Conservation (phyloP, 2,329 filamentous ascomycete genomes). For the Graphium sp. region DNA sequence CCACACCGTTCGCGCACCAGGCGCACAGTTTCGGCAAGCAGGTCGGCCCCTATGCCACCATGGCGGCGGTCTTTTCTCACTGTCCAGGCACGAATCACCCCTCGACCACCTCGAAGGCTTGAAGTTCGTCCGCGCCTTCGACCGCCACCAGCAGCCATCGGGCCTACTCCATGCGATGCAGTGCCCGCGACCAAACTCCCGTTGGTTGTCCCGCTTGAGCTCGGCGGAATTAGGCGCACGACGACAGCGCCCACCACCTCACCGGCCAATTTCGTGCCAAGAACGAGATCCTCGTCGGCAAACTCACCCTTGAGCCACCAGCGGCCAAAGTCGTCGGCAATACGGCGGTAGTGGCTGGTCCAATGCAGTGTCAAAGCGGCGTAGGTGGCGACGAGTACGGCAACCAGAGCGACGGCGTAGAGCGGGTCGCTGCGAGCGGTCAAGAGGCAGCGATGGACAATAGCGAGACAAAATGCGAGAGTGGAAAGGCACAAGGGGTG, state of each 20-base stretch:
- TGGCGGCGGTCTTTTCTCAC: slow-evolving; percentile 52
- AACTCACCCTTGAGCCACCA: slow-evolving; percentile 33
- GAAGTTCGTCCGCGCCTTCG: slow-evolving; percentile 5
- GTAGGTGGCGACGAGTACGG: slow-evolving; percentile 43
- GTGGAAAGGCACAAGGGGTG: slow-evolving; percentile 35
- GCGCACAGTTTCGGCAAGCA: slow-evolving; percentile 58
- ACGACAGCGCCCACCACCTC: slow-evolving; percentile 57
- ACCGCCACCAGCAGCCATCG: no score
- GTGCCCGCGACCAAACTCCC: slow-evolving; percentile 9
- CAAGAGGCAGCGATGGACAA: slow-evolving; percentile 23
- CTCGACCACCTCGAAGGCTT: slow-evolving; percentile 28
- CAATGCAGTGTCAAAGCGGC: slow-evolving; percentile 43
- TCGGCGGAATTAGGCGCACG: slow-evolving; percentile 39
- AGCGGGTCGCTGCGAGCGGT: slow-evolving; percentile 42
- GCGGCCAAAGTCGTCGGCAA: slow-evolving; percentile 44
- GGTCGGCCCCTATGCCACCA: slow-evolving; percentile 52
- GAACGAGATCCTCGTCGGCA: slow-evolving; percentile 34
- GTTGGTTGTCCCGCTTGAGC: slow-evolving; percentile 12
- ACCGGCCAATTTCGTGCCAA: slow-evolving; percentile 51
- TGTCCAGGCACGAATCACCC: slow-evolving; percentile 70
- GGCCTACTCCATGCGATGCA: not conserved
- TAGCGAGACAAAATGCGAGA: slow-evolving; percentile 20
- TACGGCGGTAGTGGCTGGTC: slow-evolving; percentile 42
- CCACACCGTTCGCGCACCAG: slow-evolving; percentile 53
- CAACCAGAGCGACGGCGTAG: slow-evolving; percentile 52